These are phyloP conservation scores for Ottelia alismoides DNA, from an alignment of 106 monocot genomes.

Conservation along the genomic window DNA sequence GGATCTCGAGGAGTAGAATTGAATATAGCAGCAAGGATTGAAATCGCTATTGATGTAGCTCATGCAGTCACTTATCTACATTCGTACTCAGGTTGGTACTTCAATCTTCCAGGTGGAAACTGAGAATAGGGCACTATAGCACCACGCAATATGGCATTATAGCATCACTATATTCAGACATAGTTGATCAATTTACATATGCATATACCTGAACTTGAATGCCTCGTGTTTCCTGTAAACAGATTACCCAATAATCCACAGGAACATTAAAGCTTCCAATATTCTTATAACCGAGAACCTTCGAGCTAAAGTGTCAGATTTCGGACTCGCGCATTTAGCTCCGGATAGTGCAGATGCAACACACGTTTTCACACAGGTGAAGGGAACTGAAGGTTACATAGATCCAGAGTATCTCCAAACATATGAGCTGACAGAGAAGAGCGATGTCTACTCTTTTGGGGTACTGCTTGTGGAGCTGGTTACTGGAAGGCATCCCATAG, in stretches of 20 bases:
- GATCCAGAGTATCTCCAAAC: conserved; percentile 75
- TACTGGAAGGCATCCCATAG: conserved; percentile 60
- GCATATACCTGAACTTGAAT: no score
- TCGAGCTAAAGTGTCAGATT: conserved; percentile 67
- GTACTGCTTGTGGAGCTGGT: conserved; percentile 71
- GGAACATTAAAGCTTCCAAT: conserved; percentile 70
- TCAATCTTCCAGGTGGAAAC: no score
- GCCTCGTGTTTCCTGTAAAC: background rate
- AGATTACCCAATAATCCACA: conserved; percentile 85
- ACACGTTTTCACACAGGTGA: conserved; percentile 69
- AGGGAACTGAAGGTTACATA: conserved; percentile 65
- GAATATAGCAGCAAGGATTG: conserved; percentile 32
- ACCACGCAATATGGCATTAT: no score
- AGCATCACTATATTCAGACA: no score
- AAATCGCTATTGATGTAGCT: conserved; percentile 54
- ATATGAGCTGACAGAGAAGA: conserved; percentile 69
- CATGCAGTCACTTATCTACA: conserved; percentile 60
- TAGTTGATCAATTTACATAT: no score
- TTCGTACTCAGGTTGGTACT: conserved; percentile 67
- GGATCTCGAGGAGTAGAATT: conserved; percentile 28
- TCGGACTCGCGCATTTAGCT: conserved; percentile 57
- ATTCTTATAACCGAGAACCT: conserved; percentile 56
- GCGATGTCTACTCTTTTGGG: conserved; percentile 85
- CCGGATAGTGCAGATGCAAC: conserved; percentile 46
- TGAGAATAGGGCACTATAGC: no score